Percentiles rank a stretch among this genome's conserved stretches.
Conservation (phyloP, 805 yeast genomes). For the Lachancea sp. region DNA sequence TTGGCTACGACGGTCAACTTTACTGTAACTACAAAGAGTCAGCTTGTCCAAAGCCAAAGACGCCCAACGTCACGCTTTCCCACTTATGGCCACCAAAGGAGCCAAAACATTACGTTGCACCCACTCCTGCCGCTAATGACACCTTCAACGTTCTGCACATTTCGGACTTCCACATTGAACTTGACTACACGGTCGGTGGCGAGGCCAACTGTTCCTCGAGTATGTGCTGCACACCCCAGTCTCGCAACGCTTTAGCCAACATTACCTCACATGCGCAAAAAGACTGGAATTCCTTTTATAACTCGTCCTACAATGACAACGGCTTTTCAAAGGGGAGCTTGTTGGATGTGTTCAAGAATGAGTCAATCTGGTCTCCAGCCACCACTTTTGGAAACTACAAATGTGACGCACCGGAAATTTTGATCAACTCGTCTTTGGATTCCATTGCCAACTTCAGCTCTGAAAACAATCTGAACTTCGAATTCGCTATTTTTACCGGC, state of each 20-base stretch:
- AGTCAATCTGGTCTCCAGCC: conserved; percentile 44
- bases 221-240: conserved; percentile 57
- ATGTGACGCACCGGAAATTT: conserved; percentile 61
- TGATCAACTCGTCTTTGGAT: conserved; percentile 52
- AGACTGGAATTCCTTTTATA: conserved; percentile 26
- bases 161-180: conserved; percentile 59
- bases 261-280: conserved; percentile 19
- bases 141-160: conserved; percentile 57
- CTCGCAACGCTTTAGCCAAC: conserved; percentile 34
- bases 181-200: conserved; percentile 46
- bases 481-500: conserved; percentile 65
- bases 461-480: conserved; percentile 36
- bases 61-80: conserved; percentile 43
- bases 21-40: conserved; percentile 49
- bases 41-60: conserved; percentile 47
- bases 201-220: conserved; percentile 52
- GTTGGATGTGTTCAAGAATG: conserved; percentile 21
- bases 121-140: conserved; percentile 38
- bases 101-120: conserved; percentile 39
- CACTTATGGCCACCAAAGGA: conserved; percentile 42
- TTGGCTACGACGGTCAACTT: conserved; percentile 50
- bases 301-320: conserved; percentile 28
- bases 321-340: conserved; percentile 28
- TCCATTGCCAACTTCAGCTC: conserved; percentile 35
- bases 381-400: conserved; percentile 53